Evolutionary conservation across 2,329 filamentous ascomycete species (phyloP).

Genomic region (Proliferodiscus dingleyae): DNA sequence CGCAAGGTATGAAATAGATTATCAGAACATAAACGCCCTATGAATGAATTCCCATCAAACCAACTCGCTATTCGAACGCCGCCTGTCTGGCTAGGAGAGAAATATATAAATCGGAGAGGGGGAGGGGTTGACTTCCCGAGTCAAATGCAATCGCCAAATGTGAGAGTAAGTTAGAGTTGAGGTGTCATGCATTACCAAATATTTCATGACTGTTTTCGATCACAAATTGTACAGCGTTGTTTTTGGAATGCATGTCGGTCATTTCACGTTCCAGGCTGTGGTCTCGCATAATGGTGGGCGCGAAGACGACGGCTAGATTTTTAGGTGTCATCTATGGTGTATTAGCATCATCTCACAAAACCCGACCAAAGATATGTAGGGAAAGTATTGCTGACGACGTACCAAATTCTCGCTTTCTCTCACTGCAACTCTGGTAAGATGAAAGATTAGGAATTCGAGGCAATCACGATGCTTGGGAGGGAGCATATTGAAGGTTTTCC

Average conservation of each 20-base stretch:
- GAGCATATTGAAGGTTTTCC: constrained; percentile 69
- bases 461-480: constrained; percentile 82
- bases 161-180: constrained; percentile 1
- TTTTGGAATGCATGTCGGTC: constrained; percentile 92
- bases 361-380: neutral
- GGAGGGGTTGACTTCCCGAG: neutral
- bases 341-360: constrained; percentile 22
- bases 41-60: constrained; percentile 5
- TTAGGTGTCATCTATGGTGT: constrained; percentile 77
- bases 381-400: constrained; percentile 32
- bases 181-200: constrained; percentile 51
- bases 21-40: constrained; percentile 11
- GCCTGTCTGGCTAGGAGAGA: constrained; percentile 2
- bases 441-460: constrained; percentile 90
- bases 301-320: constrained; percentile 95
- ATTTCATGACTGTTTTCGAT: constrained; percentile 84
- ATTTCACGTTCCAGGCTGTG: constrained; percentile 87
- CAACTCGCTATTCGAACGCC: constrained; percentile 13
- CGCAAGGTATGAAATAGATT: constrained; percentile 2
- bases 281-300: constrained; percentile 94
- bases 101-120: constrained; percentile 15
- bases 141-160: constrained; percentile 3
- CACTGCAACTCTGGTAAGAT: constrained; percentile 79
- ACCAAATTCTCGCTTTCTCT: constrained; percentile 81
- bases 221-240: constrained; percentile 84